A percentile compares a stretch with the other conserved stretches of the same genome.
Evolutionary conservation across 345 rosid genomes (phyloP).

Genomic region (Sisymbrium irio): DNA sequence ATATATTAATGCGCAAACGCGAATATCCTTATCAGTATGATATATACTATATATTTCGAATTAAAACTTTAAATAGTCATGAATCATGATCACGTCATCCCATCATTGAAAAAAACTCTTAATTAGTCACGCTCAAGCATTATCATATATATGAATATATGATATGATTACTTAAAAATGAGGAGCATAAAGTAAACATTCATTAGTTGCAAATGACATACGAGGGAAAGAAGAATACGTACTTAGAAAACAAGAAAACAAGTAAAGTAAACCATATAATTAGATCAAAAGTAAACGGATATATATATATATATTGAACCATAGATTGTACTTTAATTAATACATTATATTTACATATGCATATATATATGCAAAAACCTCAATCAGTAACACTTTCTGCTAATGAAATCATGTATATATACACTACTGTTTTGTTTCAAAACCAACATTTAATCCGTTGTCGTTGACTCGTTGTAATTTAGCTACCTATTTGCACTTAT

Average conservation of each 20-base stretch:
- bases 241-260: neutral
- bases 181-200: too few relatives aligned
- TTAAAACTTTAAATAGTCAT: neutral
- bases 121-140: neutral
- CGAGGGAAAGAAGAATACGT: neutral
- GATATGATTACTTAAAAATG: neutral
- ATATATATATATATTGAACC: neutral
- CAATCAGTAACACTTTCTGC: neutral
- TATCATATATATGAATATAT: neutral
- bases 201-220: neutral
- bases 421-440: neutral
- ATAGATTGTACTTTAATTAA: too few relatives aligned
- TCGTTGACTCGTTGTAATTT: slow-evolving; percentile 15
- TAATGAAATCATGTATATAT: neutral
- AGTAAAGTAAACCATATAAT: neutral
- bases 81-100: neutral
- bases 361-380: neutral
- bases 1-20: neutral
- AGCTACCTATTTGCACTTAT: neutral
- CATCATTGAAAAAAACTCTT: slow-evolving; percentile 2
- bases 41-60: neutral
- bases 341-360: too few relatives aligned
- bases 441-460: neutral
- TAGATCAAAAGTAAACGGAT: neutral
- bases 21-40: slow-evolving; percentile 22